Evolutionary conservation across 768 basidiomycete genomes (phyloP).

Genomic region (Lactarius pseudohatsudake): DNA sequence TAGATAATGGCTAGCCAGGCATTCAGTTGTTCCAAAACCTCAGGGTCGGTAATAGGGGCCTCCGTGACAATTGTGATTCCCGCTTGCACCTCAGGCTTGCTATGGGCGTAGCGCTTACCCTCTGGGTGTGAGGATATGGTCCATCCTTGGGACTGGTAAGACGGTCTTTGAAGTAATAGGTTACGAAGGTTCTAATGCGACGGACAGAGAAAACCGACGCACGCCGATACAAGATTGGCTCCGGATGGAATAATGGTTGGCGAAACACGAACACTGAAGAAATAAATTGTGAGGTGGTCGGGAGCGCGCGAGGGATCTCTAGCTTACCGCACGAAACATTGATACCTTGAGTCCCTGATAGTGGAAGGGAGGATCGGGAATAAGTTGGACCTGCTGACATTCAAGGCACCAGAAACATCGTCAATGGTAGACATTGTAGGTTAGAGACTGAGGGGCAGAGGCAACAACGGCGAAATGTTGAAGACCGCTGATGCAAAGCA

Average conservation of each 20-base stretch:
- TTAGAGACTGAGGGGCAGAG: too few species aligned
- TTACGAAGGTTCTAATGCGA: background rate
- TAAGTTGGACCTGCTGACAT: background rate
- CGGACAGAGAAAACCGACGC: background rate
- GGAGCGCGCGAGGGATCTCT: too few species aligned
- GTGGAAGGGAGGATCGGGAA: background rate
- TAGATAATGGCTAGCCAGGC: background rate
- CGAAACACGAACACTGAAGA: constrained; percentile 1
- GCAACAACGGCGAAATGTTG: too few species aligned
- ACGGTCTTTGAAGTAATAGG: background rate
- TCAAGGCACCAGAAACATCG: background rate
- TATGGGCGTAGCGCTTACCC: constrained; percentile 15
- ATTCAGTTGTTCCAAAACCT: constrained; percentile 2
- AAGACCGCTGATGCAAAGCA: too few species aligned
- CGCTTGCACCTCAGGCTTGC: background rate
- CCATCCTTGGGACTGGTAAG: constrained; percentile 15
- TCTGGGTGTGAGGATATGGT: constrained; percentile 12
- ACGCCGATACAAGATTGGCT: constrained; percentile 9
- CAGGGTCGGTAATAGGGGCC: background rate
- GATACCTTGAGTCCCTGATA: constrained; percentile 14
- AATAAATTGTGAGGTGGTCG: background rate
- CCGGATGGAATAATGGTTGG: background rate
- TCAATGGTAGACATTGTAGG: background rate
- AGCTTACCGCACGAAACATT: constrained; percentile 1
- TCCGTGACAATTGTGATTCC: constrained; percentile 18